A percentile compares a stretch with the other conserved stretches of the same genome.
Evolutionary conservation across 495 filamentous ascomycete genomes (phyloP).

Genomic region (Xylaria cubensis): DNA sequence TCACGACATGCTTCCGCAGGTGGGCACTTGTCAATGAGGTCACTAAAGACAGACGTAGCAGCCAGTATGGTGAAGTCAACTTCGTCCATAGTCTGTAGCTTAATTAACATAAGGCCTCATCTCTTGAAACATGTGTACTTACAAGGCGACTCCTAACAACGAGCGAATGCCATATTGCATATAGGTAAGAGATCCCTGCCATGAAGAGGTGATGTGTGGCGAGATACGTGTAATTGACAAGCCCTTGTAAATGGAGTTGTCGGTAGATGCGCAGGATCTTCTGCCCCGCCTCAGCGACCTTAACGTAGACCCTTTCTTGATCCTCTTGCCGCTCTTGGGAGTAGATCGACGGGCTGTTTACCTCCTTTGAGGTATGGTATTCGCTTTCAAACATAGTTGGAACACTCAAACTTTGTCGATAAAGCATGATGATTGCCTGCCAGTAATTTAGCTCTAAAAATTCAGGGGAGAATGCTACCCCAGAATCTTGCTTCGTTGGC

Average conservation of each 20-base stretch:
- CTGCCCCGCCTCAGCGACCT: slow-evolving; percentile 93
- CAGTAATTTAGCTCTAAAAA: slow-evolving; percentile 96
- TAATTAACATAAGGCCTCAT: slow-evolving; percentile 39
- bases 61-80: slow-evolving; percentile 95
- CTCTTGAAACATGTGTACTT: slow-evolving; percentile 44
- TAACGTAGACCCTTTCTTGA: slow-evolving; percentile 88
- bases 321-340: slow-evolving; percentile 72
- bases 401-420: slow-evolving; percentile 89
- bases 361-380: slow-evolving; percentile 67
- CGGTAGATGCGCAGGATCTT: slow-evolving; percentile 90
- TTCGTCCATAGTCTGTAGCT: slow-evolving; percentile 82
- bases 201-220: slow-evolving; percentile 98
- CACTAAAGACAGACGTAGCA: slow-evolving; percentile 72
- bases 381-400: slow-evolving; percentile 83
- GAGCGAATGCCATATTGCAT: slow-evolving; percentile 96
- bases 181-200: slow-evolving; percentile 95
- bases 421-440: slow-evolving; percentile 97
- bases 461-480: slow-evolving; percentile 83
- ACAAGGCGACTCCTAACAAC: slow-evolving; percentile 83
- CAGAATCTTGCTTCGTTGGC: slow-evolving; percentile 76
- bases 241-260: slow-evolving; percentile 81
- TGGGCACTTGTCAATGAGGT: slow-evolving; percentile 59
- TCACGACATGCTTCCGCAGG: slow-evolving; percentile 80
- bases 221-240: slow-evolving; percentile 95
- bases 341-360: slow-evolving; percentile 54